Evolutionary conservation across 179 eudicot species (phyloP), one percentile per base, ranked within the genome.

Genomic region (Vitellaria paradoxa): DNA sequence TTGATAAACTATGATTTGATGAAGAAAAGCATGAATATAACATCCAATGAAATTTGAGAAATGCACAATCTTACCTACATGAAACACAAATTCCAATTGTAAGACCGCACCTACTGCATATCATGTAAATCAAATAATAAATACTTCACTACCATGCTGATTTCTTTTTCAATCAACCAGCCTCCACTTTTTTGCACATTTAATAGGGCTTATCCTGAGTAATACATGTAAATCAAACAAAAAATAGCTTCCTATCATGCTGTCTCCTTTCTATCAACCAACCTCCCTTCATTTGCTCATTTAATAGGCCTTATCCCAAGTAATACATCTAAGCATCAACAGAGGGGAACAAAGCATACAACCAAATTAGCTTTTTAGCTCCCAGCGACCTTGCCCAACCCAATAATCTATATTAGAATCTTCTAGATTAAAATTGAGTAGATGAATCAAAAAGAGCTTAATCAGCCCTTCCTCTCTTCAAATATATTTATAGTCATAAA

Each of bases 1-100:
- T 88, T 80, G 81, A 82, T 77, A 86, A 82, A 83, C 80, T 82
- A 84, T 87, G 75, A 85, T 80, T 78, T 77, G 87, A 84, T 40
- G 84, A 72, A 75, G 78, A 81, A 86, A 87, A 78, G 73, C 75
- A 82, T 77, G 53, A 79, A 63, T 64, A 77, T 68, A 80, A 82
- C 83, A 80, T 78, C 75, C 76, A 79, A 76, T 81, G 75, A 81
- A 77, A 73, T 57, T 81, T 77, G 82, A 79, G 75, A 77, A 73
- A 83, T 59, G 63, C 62, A 81, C 70, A 81, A 75, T 13, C 60
- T 86, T 82, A 87, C 89, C 88, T 90, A 73, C 69, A 74, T 55
- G 52, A 81, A 78, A 81, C 75, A 79, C 56, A 61, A 46, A 37
- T 4, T 21, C 30, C 21, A 69, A 77, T 26, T 24, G 21, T 56